Evolutionary conservation across 2,329 filamentous ascomycete genomes (phyloP), one percentile per base, ranked within the genome.

Genomic region (Rhynchosporium graminicola): DNA sequence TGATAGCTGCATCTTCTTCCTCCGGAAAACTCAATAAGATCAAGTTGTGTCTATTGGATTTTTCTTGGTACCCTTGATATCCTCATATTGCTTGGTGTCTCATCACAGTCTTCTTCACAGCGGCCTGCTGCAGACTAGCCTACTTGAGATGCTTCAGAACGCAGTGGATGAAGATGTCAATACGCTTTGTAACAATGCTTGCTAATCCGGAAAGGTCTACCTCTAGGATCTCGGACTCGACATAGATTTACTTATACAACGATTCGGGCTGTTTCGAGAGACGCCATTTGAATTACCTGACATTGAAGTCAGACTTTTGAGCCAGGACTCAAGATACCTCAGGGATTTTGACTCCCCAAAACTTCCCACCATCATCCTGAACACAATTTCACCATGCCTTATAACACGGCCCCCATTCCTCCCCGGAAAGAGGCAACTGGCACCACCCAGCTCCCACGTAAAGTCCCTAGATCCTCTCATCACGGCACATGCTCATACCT

Each of bases 401-500:
- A 95, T 80, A 97, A 97, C 78, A 94, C 91, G 68, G 87, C 87
- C 3, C 88, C 91, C 20, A 95, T 95, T 61, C 85, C 89, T 68
- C 90, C 90, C 45, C 81, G 89, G 13, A 88, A 91, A 74, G 92
- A 96, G 77, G 85, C 91, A 51, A 96, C 90, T 2, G 94, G 94
- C 69, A 88, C 92, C 68, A 90, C 90, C 28, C 89, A 91, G 69
- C 84, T 98, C 38, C 94, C 94, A 8, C 81, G 94, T 97, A 80
- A 77, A 90, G 80, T 57, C 29, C 5, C 31, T 13, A 9, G 7
- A 38, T 38, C 46, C 46, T 10, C 3, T n/a, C n/a, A 40, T 28
- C 51, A 50, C 26, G 12, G 33, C 38, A 46, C 26, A 42, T 50
- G 48, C 62, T 68, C 56, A 69, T 51, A 51, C 59, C 54, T 20